Percentiles rank a stretch among this genome's conserved stretches.
Evolutionary conservation across 768 basidiomycete genomes (phyloP).

Genomic region (Naganishia vaughanmartiniae): DNA sequence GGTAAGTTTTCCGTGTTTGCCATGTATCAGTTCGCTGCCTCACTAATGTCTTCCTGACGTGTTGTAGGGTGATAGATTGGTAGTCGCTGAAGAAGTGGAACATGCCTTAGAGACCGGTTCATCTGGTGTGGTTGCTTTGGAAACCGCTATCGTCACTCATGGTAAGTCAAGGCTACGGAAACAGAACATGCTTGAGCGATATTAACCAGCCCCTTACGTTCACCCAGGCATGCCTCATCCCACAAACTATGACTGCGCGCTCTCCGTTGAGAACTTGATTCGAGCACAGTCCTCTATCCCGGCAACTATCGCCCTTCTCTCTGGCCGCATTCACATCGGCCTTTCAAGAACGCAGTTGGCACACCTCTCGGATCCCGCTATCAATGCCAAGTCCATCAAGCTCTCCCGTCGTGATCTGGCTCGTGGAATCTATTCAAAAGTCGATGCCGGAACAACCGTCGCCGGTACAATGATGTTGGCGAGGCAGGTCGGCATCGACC

Average conservation of each 20-base stretch:
- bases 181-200: not conserved
- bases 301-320: constrained; percentile 82
- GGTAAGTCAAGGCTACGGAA: constrained; percentile 51
- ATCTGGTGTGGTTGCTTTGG: constrained; percentile 77
- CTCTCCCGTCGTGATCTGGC: constrained; percentile 46
- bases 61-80: constrained; percentile 27
- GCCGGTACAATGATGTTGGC: constrained; percentile 55
- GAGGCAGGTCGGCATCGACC: constrained; percentile 79
- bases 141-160: constrained; percentile 88
- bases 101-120: constrained; percentile 66
- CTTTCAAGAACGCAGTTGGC: constrained; percentile 65
- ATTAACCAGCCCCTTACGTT: not conserved
- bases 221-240: constrained; percentile 70
- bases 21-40: not conserved
- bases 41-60: not conserved
- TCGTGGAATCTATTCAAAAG: constrained; percentile 35
- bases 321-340: constrained; percentile 83
- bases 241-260: constrained; percentile 67
- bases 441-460: constrained; percentile 69
- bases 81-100: constrained; percentile 62
- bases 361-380: constrained; percentile 62
- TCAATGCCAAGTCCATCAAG: constrained; percentile 42
- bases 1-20: constrained; percentile 19
- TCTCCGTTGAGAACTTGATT: constrained; percentile 70
- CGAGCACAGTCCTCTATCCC: constrained; percentile 61